Conservation (phyloP, 2,329 filamentous ascomycete species). For the Claviceps sp. region DNA sequence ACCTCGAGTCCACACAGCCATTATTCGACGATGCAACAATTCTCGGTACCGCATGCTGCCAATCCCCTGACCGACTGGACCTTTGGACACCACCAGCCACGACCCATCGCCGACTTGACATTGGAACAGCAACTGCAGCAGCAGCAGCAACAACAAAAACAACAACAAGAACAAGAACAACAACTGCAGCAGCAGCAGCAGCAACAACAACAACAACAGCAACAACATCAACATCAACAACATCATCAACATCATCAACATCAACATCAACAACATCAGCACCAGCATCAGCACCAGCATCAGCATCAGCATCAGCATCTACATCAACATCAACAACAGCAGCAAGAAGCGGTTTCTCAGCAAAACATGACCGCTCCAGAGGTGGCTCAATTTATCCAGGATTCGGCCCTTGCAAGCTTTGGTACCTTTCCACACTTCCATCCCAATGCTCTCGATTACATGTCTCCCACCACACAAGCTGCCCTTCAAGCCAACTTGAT, state of each 20-base stretch:
- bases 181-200: constrained; percentile 23
- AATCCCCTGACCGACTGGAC: constrained; percentile 50
- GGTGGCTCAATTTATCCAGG: constrained; percentile 41
- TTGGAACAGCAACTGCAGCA: constrained; percentile 42
- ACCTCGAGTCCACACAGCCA: constrained; percentile 40
- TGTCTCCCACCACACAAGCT: constrained; percentile 48
- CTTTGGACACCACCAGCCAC: constrained; percentile 38
- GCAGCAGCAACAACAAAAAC: constrained; percentile 27
- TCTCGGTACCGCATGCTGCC: constrained; percentile 37
- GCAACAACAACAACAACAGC: constrained; percentile 37
- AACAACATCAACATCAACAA: constrained; percentile 24
- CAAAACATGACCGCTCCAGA: constrained; percentile 30
- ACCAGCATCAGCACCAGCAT: constrained; percentile 21
- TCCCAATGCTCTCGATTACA: constrained; percentile 45
- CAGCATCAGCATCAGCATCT: constrained; percentile 31
- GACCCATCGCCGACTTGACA: constrained; percentile 46
- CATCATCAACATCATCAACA: constrained; percentile 22
- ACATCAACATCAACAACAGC: constrained; percentile 33
- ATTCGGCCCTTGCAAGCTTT: constrained; percentile 42
- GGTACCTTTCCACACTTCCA: constrained; percentile 41
- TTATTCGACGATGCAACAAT: constrained; percentile 36
- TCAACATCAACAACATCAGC: constrained; percentile 30
- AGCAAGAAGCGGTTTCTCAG: constrained; percentile 20
- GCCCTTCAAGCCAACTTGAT: constrained; percentile 49
- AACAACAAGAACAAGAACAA: constrained; percentile 23